Evolutionary conservation across 768 basidiomycete species (phyloP).

Genomic region (Naganishia randhawae): DNA sequence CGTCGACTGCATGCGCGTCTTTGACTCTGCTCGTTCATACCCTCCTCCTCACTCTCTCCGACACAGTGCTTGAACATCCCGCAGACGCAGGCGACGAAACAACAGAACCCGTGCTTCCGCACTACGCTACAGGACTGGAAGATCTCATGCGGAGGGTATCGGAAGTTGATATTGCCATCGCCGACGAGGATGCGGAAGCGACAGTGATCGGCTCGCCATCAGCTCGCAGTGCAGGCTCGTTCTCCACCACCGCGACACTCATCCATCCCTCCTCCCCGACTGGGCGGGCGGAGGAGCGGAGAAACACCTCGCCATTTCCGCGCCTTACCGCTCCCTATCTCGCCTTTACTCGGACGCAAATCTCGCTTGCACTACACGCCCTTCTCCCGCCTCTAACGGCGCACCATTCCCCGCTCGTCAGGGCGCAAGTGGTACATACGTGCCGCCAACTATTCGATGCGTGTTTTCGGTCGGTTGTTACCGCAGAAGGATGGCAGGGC

Average conservation of each 20-base stretch:
- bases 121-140: neutral
- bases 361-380: slow-evolving; percentile 75
- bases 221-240: neutral
- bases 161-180: neutral
- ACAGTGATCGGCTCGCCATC: neutral
- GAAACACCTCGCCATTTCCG: slow-evolving; percentile 39
- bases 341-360: slow-evolving; percentile 71
- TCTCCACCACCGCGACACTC: slow-evolving; percentile 1
- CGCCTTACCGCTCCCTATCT: slow-evolving; percentile 72
- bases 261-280: slow-evolving; percentile 12
- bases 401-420: slow-evolving; percentile 39
- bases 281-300: no score
- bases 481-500: neutral
- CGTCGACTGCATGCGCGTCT: neutral
- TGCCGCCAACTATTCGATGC: slow-evolving; percentile 25
- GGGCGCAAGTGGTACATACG: slow-evolving; percentile 31
- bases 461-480: slow-evolving; percentile 52
- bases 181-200: neutral
- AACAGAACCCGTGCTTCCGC: neutral
- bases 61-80: neutral
- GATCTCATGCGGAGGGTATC: neutral
- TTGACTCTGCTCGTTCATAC: neutral
- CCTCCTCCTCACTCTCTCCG: neutral
- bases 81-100: neutral
- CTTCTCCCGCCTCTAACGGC: slow-evolving; percentile 59